These are phyloP conservation scores for Golubevia sp. DNA, from an alignment of 1,284 basidiomycete genomes.

Conservation along the genomic window DNA sequence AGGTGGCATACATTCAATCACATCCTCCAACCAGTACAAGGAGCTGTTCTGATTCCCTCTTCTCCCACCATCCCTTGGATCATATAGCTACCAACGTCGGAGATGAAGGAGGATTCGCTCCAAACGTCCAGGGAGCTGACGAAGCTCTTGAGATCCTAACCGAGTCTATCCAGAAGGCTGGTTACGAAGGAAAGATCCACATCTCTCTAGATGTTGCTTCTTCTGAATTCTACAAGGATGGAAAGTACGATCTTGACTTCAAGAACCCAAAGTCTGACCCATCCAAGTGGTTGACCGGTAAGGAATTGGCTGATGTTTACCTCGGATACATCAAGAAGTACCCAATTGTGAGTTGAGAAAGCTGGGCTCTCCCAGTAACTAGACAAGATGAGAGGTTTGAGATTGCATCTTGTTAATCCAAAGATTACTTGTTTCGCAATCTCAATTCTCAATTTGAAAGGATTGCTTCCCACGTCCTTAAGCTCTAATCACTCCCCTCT, in stretches of 20 bases:
- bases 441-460: too few species aligned
- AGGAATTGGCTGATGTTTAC: constrained; percentile 93
- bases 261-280: constrained; percentile 64
- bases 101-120: constrained; percentile 99
- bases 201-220: constrained; percentile 99
- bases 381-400: too few species aligned
- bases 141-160: constrained; percentile 95
- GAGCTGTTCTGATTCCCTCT: constrained; percentile 1
- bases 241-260: constrained; percentile 99
- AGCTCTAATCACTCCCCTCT: background rate
- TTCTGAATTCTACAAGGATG: constrained; percentile 99
- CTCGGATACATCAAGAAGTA: constrained; percentile 65
- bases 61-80: background rate
- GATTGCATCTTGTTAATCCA: too few species aligned
- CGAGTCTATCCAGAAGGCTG: constrained; percentile 95
- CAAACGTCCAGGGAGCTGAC: constrained; percentile 94
- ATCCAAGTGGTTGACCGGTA: constrained; percentile 88
- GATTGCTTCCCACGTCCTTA: too few species aligned
- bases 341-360: constrained; percentile 68
- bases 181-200: constrained; percentile 97
- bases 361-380: too few species aligned
- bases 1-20: too few species aligned
- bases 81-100: constrained; percentile 91
- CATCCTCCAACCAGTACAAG: background rate
- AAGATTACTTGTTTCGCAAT: too few species aligned